These are phyloP conservation scores for Lodderomyces elongisporus DNA, from an alignment of 1,139 yeast species.

Conservation along the genomic window DNA sequence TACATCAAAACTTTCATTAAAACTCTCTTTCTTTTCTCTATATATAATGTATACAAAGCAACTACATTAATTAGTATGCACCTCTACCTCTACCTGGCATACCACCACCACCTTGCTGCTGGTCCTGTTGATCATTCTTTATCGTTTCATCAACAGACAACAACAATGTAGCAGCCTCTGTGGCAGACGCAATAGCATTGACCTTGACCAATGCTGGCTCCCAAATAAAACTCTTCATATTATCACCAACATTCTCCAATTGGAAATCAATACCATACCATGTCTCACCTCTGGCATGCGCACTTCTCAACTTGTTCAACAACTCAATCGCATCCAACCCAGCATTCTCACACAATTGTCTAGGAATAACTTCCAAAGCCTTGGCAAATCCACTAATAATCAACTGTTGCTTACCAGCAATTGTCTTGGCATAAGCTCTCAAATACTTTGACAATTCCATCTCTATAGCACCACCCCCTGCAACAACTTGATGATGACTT, in stretches of 20 bases:
- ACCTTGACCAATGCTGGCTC: conserved; percentile 94
- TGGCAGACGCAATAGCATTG: conserved; percentile 91
- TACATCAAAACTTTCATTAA: no score
- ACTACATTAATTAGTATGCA: conserved; percentile 6
- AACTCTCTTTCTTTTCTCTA: no score
- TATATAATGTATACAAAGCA: conserved; percentile 3
- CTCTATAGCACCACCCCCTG: conserved; percentile 99
- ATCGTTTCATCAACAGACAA: conserved; percentile 95
- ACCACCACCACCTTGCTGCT: no score
- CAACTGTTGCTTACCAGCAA: conserved; percentile 94
- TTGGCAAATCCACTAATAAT: conserved; percentile 89
- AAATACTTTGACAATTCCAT: conserved; percentile 91
- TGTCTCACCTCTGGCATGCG: conserved; percentile 87
- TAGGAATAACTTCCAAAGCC: conserved; percentile 92
- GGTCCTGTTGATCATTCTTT: conserved; percentile 60
- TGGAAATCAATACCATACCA: conserved; percentile 94
- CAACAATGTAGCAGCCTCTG: conserved; percentile 94
- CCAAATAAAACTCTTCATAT: conserved; percentile 88
- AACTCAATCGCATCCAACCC: conserved; percentile 96
- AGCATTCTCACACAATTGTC: conserved; percentile 96
- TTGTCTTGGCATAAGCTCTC: conserved; percentile 79
- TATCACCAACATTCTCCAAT: conserved; percentile 76
- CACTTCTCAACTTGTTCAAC: conserved; percentile 83
- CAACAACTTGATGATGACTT: conserved; percentile 80
- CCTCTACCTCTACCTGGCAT: conserved; percentile 10